These are phyloP conservation scores for Trichoderma reesei DNA, from an alignment of 495 filamentous ascomycete genomes.

Conservation along the genomic window DNA sequence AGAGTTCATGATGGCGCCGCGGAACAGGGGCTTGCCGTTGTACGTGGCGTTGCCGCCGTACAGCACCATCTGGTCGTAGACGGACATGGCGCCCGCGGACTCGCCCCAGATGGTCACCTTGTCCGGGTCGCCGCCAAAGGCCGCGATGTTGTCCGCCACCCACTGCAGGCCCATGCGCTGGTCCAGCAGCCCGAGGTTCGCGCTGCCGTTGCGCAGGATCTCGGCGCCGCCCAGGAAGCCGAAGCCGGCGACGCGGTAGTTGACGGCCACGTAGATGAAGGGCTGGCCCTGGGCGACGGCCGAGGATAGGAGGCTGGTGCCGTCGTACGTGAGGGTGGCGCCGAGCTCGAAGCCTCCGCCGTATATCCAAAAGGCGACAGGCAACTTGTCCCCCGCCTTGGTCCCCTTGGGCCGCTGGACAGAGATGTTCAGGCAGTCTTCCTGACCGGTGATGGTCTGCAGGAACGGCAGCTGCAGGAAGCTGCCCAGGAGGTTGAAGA, in stretches of 20 bases:
- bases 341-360: slow-evolving; percentile 54
- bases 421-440: slow-evolving; percentile 61
- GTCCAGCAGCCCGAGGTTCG: slow-evolving; percentile 54
- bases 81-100: slow-evolving; percentile 62
- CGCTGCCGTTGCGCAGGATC: slow-evolving; percentile 52
- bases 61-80: slow-evolving; percentile 58
- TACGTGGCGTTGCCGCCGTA: slow-evolving; percentile 61
- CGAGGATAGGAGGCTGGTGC: slow-evolving; percentile 37
- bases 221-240: slow-evolving; percentile 55
- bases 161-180: slow-evolving; percentile 56
- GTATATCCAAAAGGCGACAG: slow-evolving; percentile 67
- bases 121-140: slow-evolving; percentile 56
- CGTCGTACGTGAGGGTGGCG: slow-evolving; percentile 50
- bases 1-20: slow-evolving; percentile 63
- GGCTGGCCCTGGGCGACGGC: slow-evolving; percentile 49
- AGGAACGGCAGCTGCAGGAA: slow-evolving; percentile 49
- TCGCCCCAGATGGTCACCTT: slow-evolving; percentile 68
- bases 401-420: slow-evolving; percentile 54
- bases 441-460: slow-evolving; percentile 39
- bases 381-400: slow-evolving; percentile 43
- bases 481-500: slow-evolving; percentile 39
- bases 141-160: slow-evolving; percentile 55
- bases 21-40: slow-evolving; percentile 61
- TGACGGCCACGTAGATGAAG: slow-evolving; percentile 52
- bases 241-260: slow-evolving; percentile 52